Percentiles rank a stretch among this genome's conserved stretches.
Evolutionary conservation across 768 basidiomycete genomes (phyloP).

Genomic region (Leccinum imitatum): DNA sequence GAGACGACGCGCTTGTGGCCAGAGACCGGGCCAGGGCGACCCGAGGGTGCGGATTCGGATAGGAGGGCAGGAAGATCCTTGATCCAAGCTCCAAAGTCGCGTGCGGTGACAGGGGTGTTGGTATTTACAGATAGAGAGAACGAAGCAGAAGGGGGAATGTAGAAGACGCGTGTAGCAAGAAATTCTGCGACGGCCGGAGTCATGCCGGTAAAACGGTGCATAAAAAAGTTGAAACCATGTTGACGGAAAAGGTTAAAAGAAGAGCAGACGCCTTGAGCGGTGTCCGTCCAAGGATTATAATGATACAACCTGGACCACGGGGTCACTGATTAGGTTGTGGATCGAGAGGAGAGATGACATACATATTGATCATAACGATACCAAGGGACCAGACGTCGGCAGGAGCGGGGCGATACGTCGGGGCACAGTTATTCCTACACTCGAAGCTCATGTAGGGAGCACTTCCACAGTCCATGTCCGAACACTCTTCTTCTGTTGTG

Average conservation of each 20-base stretch:
- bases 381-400: slow-evolving; percentile 99
- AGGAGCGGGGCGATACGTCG: slow-evolving; percentile 89
- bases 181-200: slow-evolving; percentile 83
- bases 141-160: slow-evolving; percentile 59
- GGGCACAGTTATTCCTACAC: slow-evolving; percentile 96
- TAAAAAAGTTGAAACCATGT: slow-evolving; percentile 82
- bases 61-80: slow-evolving; percentile 77
- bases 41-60: slow-evolving; percentile 36
- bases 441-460: slow-evolving; percentile 99
- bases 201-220: slow-evolving; percentile 89
- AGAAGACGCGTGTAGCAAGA: slow-evolving; percentile 83
- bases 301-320: slow-evolving; percentile 78
- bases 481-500: slow-evolving; percentile 82
- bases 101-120: slow-evolving; percentile 56
- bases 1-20: slow-evolving; percentile 59
- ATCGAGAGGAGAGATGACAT: slow-evolving; percentile 26
- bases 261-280: slow-evolving; percentile 71
- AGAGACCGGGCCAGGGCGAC: slow-evolving; percentile 35
- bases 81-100: slow-evolving; percentile 85
- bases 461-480: slow-evolving; percentile 98
- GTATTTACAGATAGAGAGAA: slow-evolving; percentile 23
- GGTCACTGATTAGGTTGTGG: slow-evolving; percentile 1
- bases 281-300: slow-evolving; percentile 97
- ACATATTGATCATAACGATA: slow-evolving; percentile 99
- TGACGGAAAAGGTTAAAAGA: slow-evolving; percentile 81